A percentile compares a stretch with the other conserved stretches of the same genome.
phyloP scores from a whole-genome alignment of 352 stramenopile genomes.

The Phytophthora macrochlamydospora region DNA sequence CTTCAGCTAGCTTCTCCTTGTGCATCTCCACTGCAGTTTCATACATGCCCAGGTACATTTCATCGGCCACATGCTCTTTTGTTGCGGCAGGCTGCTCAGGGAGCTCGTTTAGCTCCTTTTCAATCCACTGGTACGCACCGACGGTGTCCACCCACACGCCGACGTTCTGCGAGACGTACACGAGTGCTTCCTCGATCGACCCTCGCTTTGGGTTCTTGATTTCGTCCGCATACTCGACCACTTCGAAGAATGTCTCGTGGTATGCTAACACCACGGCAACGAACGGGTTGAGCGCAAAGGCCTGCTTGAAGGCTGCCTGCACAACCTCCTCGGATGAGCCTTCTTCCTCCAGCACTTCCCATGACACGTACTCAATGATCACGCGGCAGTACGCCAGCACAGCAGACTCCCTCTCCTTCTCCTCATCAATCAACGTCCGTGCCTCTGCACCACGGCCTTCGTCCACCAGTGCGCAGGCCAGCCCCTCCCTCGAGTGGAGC shows the following conservation, averaged over 20 bases:
- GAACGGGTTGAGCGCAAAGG: slow-evolving; percentile 82
- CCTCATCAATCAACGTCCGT: slow-evolving; percentile 69
- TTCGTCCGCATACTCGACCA: slow-evolving; percentile 83
- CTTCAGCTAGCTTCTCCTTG: slow-evolving; percentile 61
- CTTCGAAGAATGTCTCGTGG: slow-evolving; percentile 82
- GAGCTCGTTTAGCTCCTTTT: slow-evolving; percentile 76
- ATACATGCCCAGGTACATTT: slow-evolving; percentile 91
- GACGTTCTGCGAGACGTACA: slow-evolving; percentile 81
- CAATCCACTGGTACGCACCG: slow-evolving; percentile 79
- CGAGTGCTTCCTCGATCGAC: slow-evolving; percentile 86
- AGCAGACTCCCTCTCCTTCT: slow-evolving; percentile 54
- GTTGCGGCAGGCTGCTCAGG: slow-evolving; percentile 44
- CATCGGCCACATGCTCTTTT: slow-evolving; percentile 59
- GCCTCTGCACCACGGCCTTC: slow-evolving; percentile 80
- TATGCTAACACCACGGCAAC: slow-evolving; percentile 81
- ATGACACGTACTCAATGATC: slow-evolving; percentile 88
- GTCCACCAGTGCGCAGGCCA: slow-evolving; percentile 79
- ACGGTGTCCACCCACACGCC: slow-evolving; percentile 88
- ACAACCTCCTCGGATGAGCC: slow-evolving; percentile 82
- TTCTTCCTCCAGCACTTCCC: slow-evolving; percentile 86
- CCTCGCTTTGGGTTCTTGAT: slow-evolving; percentile 71
- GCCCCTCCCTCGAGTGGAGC: slow-evolving; percentile 65
- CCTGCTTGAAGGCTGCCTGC: slow-evolving; percentile 67
- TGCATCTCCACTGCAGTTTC: slow-evolving; percentile 87
- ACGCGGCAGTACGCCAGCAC: slow-evolving; percentile 85